phyloP scores from a whole-genome alignment of 1,284 basidiomycete species.

The Ustilago curta region DNA sequence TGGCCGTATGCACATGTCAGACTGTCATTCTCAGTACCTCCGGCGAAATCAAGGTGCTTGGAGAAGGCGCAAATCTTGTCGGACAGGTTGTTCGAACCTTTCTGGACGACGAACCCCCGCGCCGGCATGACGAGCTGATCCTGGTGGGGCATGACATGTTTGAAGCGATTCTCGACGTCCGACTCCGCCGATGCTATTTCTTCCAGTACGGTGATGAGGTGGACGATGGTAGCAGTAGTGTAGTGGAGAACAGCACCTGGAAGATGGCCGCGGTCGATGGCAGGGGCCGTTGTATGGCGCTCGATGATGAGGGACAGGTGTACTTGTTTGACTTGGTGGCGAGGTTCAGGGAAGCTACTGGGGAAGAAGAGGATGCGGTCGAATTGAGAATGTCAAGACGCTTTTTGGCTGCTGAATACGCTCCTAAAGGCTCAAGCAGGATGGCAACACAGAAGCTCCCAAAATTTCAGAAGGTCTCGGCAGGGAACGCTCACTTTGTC shows the following conservation, averaged over 20 bases:
- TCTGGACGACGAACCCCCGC: neutral
- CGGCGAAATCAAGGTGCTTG: slow-evolving; percentile 5
- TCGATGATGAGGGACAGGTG: slow-evolving; percentile 4
- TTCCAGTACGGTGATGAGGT: slow-evolving; percentile 6
- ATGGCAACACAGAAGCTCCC: slow-evolving; percentile 2
- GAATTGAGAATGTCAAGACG: neutral
- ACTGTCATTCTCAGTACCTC: slow-evolving; percentile 8
- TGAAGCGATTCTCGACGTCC: slow-evolving; percentile 12
- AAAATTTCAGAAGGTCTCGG: slow-evolving; percentile 19
- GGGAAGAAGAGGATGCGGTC: neutral
- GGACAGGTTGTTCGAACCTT: neutral
- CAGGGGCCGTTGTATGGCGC: slow-evolving; percentile 20
- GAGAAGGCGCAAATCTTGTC: slow-evolving; percentile 1
- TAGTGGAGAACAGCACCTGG: slow-evolving; percentile 16
- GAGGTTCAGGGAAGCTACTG: slow-evolving; percentile 8
- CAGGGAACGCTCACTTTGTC: slow-evolving; percentile 39
- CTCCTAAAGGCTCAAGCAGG: neutral
- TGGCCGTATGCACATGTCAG: slow-evolving; percentile 19
- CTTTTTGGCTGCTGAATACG: neutral
- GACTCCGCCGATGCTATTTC: neutral
- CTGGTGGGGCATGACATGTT: slow-evolving; percentile 28
- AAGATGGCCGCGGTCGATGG: slow-evolving; percentile 25
- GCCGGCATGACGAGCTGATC: neutral
- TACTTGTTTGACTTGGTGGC: slow-evolving; percentile 20
- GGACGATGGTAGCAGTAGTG: neutral